Evolutionary conservation across 1,139 yeast species (phyloP).

Genomic region (Candida dubliniensis): DNA sequence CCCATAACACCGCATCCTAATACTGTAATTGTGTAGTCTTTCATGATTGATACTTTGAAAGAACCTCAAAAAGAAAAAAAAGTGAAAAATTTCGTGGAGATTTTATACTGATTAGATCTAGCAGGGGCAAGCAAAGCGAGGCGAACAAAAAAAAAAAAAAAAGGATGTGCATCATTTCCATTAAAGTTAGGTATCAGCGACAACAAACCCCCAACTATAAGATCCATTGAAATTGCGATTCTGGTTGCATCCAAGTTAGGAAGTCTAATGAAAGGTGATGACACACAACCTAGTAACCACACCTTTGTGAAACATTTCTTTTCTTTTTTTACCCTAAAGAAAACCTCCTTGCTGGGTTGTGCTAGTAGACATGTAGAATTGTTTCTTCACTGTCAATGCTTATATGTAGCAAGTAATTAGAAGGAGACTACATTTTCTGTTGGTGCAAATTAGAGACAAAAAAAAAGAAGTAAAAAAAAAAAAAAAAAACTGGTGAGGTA

Average conservation of each 20-base stretch:
- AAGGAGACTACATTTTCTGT: no score
- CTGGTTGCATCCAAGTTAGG: constrained; percentile 4
- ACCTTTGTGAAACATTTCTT: no score
- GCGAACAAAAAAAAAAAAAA: no score
- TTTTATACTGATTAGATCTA: neutral
- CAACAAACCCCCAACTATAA: neutral
- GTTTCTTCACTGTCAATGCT: no score
- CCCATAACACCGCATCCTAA: constrained; percentile 98
- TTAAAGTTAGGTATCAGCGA: constrained; percentile 3
- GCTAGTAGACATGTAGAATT: no score
- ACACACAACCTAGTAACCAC: neutral
- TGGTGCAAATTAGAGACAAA: no score
- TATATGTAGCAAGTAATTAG: no score
- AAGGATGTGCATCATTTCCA: neutral
- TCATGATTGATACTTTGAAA: constrained; percentile 20
- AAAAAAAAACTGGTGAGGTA: no score
- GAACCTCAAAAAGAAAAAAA: neutral
- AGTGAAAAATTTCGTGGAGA: neutral
- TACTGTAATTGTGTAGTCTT: constrained; percentile 67
- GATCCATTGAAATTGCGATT: neutral
- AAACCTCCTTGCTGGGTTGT: no score
- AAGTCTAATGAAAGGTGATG: constrained; percentile 4
- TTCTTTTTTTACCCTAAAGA: no score
- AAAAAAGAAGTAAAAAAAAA: no score
- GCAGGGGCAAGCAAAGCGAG: no score